Base-by-base conservation (phyloP, 176 grass and related monocot genomes). In the Oryza rufipogon region DNA sequence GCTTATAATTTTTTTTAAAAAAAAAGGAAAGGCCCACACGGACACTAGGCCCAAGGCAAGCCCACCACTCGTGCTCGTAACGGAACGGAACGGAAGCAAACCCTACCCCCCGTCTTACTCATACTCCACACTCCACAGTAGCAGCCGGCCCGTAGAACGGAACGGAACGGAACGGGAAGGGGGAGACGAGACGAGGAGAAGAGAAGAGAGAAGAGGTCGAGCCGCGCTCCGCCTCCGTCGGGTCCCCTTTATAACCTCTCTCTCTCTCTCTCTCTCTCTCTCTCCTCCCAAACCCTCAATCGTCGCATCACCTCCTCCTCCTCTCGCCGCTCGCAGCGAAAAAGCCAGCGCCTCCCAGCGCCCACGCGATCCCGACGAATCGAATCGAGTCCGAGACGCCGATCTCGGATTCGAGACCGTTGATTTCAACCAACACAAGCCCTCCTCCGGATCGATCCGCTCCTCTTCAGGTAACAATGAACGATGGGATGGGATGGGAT, bases 161-260 rank as follows among this genome's bases (percentile, higher is more conserved):
- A 39, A 17, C 12, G 39, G 16, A 39, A 17, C 42, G 42, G 42
- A 44, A 44, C 42, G 42, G 42, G 2, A 44, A 1, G 39, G 39
- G 39, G 7, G 7, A 6, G 36, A 6, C 5, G 39, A 41, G 39
- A 41, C 1, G 42, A 44, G 42, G 0, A 44, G 42, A 2, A 6
- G 17, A 2, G 4, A 3, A 4, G 2, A 41, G 47, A 20, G 87
- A 74, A 84, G 25, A 64, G n/a, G 83, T 82, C 88, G 84, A 90
- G 80, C 68, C 88, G 74, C 80, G 46, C 19, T 38, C 84, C 88
- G 79, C 74, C 56, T 86, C 80, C 88, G 74, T 86, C 88, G 88
- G 79, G 25, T 48, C 22, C 22, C 47, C 88, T 32, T 68, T 87
- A 87, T 67, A 90, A 87, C 61, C 85, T 51, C 30, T 9, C 85